A percentile compares a stretch with the other conserved stretches of the same genome.
These are phyloP conservation scores for Protomyces inundatus DNA, from an alignment of 1,139 yeast genomes.

Conservation along the genomic window DNA sequence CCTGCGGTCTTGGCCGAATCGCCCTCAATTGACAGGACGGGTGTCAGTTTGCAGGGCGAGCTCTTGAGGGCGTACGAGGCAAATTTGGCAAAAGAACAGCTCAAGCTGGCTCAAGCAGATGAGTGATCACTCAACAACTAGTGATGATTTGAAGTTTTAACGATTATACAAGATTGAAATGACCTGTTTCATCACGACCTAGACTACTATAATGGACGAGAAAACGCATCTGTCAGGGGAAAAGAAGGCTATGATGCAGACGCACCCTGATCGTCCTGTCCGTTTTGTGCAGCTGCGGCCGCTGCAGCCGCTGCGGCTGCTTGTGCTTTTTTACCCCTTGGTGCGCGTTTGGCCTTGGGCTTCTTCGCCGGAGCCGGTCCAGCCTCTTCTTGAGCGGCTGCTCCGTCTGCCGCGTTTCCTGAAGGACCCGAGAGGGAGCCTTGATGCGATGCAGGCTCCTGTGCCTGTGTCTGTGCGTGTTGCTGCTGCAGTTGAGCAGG, in stretches of 20 bases:
- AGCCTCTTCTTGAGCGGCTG: background rate
- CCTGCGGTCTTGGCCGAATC: background rate
- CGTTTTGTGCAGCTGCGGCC: background rate
- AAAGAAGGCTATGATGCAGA: too few species aligned
- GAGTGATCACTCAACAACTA: background rate
- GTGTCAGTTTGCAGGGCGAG: background rate
- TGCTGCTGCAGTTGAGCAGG: conserved; percentile 1
- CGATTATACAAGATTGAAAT: too few species aligned
- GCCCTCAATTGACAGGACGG: background rate
- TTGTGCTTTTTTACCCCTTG: background rate
- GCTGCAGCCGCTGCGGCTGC: background rate
- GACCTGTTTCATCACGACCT: too few species aligned
- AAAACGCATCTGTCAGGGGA: too few species aligned
- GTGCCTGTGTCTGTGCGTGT: background rate
- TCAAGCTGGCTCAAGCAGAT: background rate
- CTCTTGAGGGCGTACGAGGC: background rate
- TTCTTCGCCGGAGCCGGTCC: background rate
- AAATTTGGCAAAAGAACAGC: background rate
- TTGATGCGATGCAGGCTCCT: too few species aligned
- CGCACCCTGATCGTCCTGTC: background rate
- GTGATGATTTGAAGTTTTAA: too few species aligned
- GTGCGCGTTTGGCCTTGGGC: background rate
- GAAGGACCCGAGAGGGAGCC: too few species aligned
- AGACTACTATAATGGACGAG: too few species aligned
- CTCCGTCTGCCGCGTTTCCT: background rate